Evolutionary conservation across 352 stramenopile genomes (phyloP), one percentile per base, ranked within the genome.

Genomic region (Blastocystis hominis): DNA sequence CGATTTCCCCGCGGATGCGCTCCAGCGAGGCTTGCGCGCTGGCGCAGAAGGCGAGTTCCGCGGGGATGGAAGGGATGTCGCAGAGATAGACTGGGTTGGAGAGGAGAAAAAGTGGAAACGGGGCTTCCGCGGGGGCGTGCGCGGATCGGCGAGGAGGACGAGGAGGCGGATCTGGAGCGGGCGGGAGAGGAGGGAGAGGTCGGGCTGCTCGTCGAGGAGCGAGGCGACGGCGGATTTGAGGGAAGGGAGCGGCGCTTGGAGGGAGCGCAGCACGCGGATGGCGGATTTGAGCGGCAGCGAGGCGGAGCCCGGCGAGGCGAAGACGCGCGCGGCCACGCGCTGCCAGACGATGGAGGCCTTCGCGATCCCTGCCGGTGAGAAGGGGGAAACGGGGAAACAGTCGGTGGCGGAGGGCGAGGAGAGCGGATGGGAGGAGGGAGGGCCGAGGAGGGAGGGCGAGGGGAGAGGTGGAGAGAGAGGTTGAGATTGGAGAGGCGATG

Each of bases 331-430:
- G 7, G 55, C 55, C 3, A 84, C 53, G 9, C 72, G 72, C 24
- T 10, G 53, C 72, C 72, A 84, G 15, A 84, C 47, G 6, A 84
- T 24, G 38, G 53, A 40, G 36, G 54, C 54, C 24, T 84, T 84
- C 17, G 46, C 24, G 4, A 47, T 5, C 72, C 72, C 72, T 84
- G 24, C n/a, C 3, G 17, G 40, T 69, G 72, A 84, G n/a, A 10
- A 46, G 72, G 7, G 50, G 13, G 50, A 59, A 0, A 59, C 24
- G 24, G 24, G 24, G 24, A 30, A 30, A 30, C 24, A 30, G 24
- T 30, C 24, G 24, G 24, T 30, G 24, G 24, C 24, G 46, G 62
- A 42, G 24, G 24, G 42, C 36, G 42, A 10, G 42, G 13, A 70
- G 24, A 70, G 24, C 38, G 24, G 36, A 36, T 36, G 38, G 62